Percentiles rank a stretch among this genome's conserved stretches.
Evolutionary conservation across 2,329 filamentous ascomycete species (phyloP).

Genomic region (Biscogniauxia marginata): DNA sequence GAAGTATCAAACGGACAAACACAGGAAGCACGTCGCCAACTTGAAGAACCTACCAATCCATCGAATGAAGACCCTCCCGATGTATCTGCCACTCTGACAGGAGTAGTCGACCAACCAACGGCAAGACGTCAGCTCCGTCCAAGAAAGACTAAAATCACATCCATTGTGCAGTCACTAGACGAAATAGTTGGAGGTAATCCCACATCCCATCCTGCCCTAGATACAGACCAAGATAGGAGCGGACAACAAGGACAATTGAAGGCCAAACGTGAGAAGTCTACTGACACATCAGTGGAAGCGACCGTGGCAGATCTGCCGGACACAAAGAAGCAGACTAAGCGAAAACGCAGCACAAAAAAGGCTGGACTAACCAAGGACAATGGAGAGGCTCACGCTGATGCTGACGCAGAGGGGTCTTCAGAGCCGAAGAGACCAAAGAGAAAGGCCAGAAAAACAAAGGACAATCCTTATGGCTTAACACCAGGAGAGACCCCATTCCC

Average conservation of each 20-base stretch:
- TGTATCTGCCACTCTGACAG: background rate
- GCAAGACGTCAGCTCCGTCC: constrained; percentile 1
- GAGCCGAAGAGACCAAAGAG: background rate
- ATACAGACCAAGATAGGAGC: background rate
- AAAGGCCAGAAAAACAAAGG: constrained; percentile 29
- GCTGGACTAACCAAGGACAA: background rate
- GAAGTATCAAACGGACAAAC: background rate
- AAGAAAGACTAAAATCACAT: background rate
- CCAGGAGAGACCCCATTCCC: constrained; percentile 66
- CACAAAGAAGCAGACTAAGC: background rate
- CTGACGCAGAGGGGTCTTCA: too few species aligned
- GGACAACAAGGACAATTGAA: background rate
- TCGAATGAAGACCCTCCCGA: background rate
- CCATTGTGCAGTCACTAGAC: background rate
- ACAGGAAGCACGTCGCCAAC: background rate
- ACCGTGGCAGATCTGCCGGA: background rate
- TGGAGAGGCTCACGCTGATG: background rate
- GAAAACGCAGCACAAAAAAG: background rate
- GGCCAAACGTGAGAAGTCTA: background rate
- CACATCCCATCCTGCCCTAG: background rate
- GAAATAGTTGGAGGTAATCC: too few species aligned
- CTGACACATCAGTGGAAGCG: background rate
- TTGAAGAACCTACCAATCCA: background rate
- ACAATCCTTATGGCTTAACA: constrained; percentile 51
- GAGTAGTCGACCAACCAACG: background rate